Evolutionary conservation across 441 rosid genomes (phyloP), one percentile per base, ranked within the genome.

Genomic region (Geranium incanum): DNA sequence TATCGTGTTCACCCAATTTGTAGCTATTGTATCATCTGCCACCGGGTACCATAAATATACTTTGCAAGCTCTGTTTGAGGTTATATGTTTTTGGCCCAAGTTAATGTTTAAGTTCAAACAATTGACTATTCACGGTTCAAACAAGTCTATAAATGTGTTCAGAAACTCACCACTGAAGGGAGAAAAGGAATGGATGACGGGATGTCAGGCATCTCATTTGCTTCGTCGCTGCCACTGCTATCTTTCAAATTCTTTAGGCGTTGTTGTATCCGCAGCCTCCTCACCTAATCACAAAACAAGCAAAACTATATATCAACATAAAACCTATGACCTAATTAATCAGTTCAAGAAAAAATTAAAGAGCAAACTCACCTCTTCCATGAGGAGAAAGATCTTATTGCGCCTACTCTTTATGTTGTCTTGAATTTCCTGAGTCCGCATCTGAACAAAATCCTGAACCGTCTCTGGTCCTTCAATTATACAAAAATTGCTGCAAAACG

Each of bases 401-500:
- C 98, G 93, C 82, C 96, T 83, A 68, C 92, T 91, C 88, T 79
- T 82, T 36, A 93, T 93, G 79, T 81, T 89, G 72, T 91, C 97
- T 57, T 91, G 86, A 33, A 93, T 88, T 76, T 93, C 97, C 84
- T 79, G 86, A 48, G 77, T 74, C 84, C 87, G 97, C 98, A 93
- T 89, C 91, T 87, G 88, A 72, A 82, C 82, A 38, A 93, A 91
- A 81, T 91, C 95, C 79, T 86, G 89, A 21, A 86, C 87, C 12
- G 92, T 88, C 78, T 91, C 96, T 12, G 98, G 95, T 66, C 98
- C 97, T 76, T 93, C 97, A 59, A 93, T 91, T 41, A 93, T 93
- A 77, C 97, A 93, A 72, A 91, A 93, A 74, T 87, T 89, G 70
- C 98, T 89, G 86, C 66, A 62, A 76, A 59, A 70, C 45, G 36